These are phyloP conservation scores for Camellia japonica DNA, from an alignment of 148 eudicot genomes.

Conservation along the genomic window DNA sequence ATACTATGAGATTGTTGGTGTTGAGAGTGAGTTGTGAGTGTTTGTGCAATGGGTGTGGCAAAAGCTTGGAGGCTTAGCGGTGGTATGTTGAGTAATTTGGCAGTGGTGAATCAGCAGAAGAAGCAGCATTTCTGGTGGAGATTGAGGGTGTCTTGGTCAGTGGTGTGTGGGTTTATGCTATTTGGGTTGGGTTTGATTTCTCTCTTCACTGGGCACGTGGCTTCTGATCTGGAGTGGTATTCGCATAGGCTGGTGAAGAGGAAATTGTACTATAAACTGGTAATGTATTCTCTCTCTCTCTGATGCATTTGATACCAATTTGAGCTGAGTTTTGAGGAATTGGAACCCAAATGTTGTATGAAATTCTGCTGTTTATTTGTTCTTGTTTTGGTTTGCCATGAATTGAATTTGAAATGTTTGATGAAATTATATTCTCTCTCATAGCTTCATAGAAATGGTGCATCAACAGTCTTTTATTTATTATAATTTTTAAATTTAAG, in stretches of 20 bases:
- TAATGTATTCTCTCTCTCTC: constrained; percentile 20
- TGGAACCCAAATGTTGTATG: not conserved
- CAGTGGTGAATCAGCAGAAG: constrained; percentile 28
- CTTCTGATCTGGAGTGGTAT: constrained; percentile 91
- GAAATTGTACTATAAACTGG: constrained; percentile 50
- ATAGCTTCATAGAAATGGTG: not conserved
- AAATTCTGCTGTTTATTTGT: not conserved
- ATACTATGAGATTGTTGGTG: constrained; percentile 19
- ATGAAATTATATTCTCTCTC: not conserved
- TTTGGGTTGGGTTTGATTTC: constrained; percentile 88
- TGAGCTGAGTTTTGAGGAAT: not conserved
- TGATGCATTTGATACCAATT: not conserved
- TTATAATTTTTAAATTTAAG: not conserved
- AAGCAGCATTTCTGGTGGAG: constrained; percentile 37
- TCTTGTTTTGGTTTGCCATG: too few species aligned
- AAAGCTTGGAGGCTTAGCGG: constrained; percentile 33
- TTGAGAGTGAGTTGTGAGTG: not conserved
- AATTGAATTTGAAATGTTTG: not conserved
- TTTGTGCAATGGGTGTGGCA: constrained; percentile 38
- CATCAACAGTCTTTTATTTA: not conserved
- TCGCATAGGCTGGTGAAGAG: constrained; percentile 71
- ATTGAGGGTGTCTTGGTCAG: constrained; percentile 57
- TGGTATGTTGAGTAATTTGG: constrained; percentile 14
- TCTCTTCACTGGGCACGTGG: constrained; percentile 85
- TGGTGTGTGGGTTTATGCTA: constrained; percentile 77